These are phyloP conservation scores for Naganishia vishniacii DNA, from an alignment of 768 basidiomycete species.

Conservation along the genomic window DNA sequence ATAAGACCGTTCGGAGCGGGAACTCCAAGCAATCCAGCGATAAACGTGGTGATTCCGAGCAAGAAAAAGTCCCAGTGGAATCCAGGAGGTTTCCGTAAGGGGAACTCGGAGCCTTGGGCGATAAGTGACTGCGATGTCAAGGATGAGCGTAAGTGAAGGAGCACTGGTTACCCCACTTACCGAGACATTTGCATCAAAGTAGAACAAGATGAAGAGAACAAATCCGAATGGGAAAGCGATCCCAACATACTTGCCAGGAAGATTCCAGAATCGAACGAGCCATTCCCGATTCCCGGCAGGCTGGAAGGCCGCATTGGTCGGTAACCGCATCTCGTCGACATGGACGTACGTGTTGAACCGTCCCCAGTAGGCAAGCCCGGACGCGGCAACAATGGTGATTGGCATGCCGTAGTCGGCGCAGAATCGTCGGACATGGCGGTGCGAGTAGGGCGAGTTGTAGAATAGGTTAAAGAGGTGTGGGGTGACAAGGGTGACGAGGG, in stretches of 20 bases:
- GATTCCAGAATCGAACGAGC: constrained; percentile 83
- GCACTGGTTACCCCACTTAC: constrained; percentile 52
- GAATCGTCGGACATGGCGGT: constrained; percentile 68
- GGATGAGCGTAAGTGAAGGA: neutral
- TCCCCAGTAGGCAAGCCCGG: constrained; percentile 82
- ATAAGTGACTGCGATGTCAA: constrained; percentile 65
- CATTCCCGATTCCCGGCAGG: constrained; percentile 67
- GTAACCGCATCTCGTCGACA: constrained; percentile 55
- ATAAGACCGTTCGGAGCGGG: constrained; percentile 51
- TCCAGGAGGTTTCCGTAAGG: constrained; percentile 75
- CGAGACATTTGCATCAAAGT: constrained; percentile 92
- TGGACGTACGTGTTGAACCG: constrained; percentile 57
- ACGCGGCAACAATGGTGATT: constrained; percentile 68
- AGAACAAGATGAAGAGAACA: constrained; percentile 82
- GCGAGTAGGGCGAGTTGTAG: constrained; percentile 63
- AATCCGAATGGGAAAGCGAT: constrained; percentile 84
- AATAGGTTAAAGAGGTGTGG: constrained; percentile 69
- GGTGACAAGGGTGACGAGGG: constrained; percentile 67
- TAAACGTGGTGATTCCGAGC: constrained; percentile 80
- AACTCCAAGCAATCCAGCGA: constrained; percentile 60
- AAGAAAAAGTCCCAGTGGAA: constrained; percentile 74
- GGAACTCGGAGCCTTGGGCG: constrained; percentile 82
- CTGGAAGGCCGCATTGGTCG: constrained; percentile 63
- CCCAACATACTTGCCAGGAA: constrained; percentile 81
- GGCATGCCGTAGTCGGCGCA: constrained; percentile 88